Evolutionary conservation across 1,284 basidiomycete species (phyloP).

Genomic region (Rhodotorula sp.): DNA sequence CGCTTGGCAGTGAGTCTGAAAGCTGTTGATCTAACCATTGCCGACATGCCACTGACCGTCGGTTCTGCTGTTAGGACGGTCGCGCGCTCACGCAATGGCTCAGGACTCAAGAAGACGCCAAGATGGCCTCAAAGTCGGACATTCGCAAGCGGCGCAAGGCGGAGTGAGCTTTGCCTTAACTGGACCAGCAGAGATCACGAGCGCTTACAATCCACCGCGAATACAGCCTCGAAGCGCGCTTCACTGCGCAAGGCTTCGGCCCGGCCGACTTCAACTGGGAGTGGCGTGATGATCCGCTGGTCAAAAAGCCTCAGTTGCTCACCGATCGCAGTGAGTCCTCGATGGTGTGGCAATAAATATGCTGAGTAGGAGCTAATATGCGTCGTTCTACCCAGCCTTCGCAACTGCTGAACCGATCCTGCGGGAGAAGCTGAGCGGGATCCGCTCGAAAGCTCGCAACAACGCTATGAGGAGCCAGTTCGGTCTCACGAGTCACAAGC

Average conservation of each 20-base stretch:
- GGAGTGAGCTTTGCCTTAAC: constrained; percentile 1
- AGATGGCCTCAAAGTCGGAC: constrained; percentile 1
- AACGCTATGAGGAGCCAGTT: neutral
- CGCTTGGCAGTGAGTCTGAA: neutral
- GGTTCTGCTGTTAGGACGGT: neutral
- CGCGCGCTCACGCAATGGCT: constrained; percentile 1
- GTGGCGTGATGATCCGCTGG: neutral
- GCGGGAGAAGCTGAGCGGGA: neutral
- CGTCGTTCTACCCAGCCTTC: neutral
- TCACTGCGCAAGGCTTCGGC: constrained; percentile 7
- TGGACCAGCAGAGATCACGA: too few species aligned
- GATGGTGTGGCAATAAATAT: neutral
- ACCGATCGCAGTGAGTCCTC: constrained; percentile 3
- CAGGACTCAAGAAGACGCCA: neutral
- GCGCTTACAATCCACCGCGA: neutral
- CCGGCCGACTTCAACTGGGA: neutral
- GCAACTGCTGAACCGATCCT: neutral
- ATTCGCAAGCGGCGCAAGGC: constrained; percentile 3
- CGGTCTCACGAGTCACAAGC: neutral
- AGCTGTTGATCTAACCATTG: neutral
- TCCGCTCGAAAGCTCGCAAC: neutral
- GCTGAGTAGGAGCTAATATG: too few species aligned
- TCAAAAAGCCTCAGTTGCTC: neutral
- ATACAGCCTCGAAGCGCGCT: constrained; percentile 1
- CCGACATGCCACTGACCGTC: neutral